Conservation (phyloP, 1,284 basidiomycete genomes). For the Pyrrhoderma lamaoense region DNA sequence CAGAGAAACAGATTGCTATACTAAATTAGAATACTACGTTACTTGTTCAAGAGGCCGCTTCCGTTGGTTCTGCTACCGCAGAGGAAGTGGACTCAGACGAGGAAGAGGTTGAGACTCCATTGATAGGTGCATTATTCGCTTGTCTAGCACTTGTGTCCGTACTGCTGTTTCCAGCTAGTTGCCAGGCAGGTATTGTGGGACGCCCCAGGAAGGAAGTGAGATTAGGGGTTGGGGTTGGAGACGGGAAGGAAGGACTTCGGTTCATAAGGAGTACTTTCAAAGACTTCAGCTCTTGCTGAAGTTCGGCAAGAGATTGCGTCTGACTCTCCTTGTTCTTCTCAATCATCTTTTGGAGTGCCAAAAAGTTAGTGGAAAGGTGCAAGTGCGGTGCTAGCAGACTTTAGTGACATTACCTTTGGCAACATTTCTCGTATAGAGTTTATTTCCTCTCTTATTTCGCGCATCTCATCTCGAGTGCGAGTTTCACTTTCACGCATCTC, state of each 20-base stretch:
- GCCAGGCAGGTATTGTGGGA: conserved; percentile 86
- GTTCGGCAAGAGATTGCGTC: conserved; percentile 68
- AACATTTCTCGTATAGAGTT: conserved; percentile 87
- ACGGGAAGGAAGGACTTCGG: conserved; percentile 50
- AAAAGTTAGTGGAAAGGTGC: conserved; percentile 6
- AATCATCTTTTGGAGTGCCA: conserved; percentile 61
- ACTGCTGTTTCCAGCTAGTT: conserved; percentile 39
- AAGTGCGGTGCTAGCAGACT: neutral
- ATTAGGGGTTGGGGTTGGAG: conserved; percentile 41
- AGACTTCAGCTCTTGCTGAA: conserved; percentile 93
- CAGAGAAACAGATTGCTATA: no score
- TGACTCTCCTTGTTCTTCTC: conserved; percentile 88
- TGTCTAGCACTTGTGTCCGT: neutral
- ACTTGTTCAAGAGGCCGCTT: no score
- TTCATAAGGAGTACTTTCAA: conserved; percentile 89
- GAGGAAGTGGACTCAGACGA: neutral
- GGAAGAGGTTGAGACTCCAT: neutral
- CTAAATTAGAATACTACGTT: no score
- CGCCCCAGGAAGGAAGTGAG: conserved; percentile 40
- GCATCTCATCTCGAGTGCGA: conserved; percentile 83
- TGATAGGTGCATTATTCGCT: neutral
- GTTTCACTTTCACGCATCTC: conserved; percentile 75
- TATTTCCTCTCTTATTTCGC: conserved; percentile 87
- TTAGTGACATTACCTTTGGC: conserved; percentile 58
- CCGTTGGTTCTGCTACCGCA: no score